Evolutionary conservation across 192 early-diverging fungal species (phyloP).

Genomic region (Backusella psychrophila): DNA sequence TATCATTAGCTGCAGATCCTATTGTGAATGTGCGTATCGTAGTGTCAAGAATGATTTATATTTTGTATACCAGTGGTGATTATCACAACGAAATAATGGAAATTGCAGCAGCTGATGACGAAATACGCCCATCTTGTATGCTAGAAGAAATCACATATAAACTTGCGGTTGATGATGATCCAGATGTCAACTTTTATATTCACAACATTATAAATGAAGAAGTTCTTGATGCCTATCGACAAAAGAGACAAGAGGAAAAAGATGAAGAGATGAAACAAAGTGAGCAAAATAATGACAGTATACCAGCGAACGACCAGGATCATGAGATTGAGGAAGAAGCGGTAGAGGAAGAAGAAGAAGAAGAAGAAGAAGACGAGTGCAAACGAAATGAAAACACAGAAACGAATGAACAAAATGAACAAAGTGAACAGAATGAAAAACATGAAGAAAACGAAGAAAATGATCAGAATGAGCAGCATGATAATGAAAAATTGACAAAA

Average conservation of each 20-base stretch:
- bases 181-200: slow-evolving; percentile 4
- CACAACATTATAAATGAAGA: not conserved
- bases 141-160: not conserved
- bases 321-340: not conserved
- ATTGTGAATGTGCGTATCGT: slow-evolving; percentile 77
- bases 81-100: not conserved
- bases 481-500: not conserved
- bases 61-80: slow-evolving; percentile 32
- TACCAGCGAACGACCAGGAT: not conserved
- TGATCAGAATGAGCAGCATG: not conserved
- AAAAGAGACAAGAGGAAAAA: not conserved
- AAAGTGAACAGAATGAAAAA: not conserved
- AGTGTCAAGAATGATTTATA: slow-evolving; percentile 52
- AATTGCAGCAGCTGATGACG: not conserved
- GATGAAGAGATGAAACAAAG: not conserved
- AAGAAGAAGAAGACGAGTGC: not conserved
- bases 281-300: not conserved
- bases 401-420: not conserved
- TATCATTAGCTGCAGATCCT: slow-evolving; percentile 54
- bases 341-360: too few relatives aligned
- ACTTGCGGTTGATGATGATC: not conserved
- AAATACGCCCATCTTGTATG: not conserved
- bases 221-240: not conserved
- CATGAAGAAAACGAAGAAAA: not conserved
- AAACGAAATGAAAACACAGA: not conserved